Conservation (phyloP, 352 stramenopile species). For the Phytophthora pisi region DNA sequence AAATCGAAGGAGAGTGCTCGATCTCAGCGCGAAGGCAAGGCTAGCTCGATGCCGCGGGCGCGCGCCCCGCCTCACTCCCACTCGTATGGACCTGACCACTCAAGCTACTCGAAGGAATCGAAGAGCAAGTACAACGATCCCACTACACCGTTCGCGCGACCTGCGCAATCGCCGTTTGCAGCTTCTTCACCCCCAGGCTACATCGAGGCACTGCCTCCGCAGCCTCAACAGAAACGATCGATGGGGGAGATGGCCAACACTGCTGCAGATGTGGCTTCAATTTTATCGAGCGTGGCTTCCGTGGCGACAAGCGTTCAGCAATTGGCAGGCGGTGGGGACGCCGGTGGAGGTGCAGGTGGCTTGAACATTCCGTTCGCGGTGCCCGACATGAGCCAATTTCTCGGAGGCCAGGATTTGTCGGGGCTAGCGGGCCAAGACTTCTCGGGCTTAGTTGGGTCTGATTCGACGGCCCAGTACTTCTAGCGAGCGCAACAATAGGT, state of each 20-base stretch:
- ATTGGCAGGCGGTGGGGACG: constrained; percentile 21
- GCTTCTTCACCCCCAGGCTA: constrained; percentile 8
- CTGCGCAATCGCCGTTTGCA: constrained; percentile 7
- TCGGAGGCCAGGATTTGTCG: constrained; percentile 24
- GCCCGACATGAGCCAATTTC: constrained; percentile 24
- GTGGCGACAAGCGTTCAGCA: constrained; percentile 34
- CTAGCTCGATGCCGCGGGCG: constrained; percentile 10
- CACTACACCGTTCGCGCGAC: constrained; percentile 12
- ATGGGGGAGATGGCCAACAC: constrained; percentile 32
- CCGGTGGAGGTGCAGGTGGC: constrained; percentile 3
- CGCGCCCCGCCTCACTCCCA: constrained; percentile 15
- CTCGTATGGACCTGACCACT: constrained; percentile 32
- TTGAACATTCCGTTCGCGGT: constrained; percentile 24
- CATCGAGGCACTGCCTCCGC: constrained; percentile 29
- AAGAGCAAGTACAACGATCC: constrained; percentile 12
- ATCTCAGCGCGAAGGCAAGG: constrained; percentile 24
- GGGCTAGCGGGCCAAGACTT: constrained; percentile 18
- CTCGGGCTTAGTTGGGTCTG: constrained; percentile 5
- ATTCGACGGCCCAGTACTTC: constrained; percentile 16
- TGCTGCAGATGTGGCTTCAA: constrained; percentile 24
- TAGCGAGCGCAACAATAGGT: background rate
- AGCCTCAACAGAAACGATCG: constrained; percentile 26
- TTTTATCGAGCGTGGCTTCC: constrained; percentile 33
- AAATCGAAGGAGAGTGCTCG: constrained; percentile 28
- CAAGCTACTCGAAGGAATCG: constrained; percentile 4